phyloP scores from a whole-genome alignment of 1,139 yeast species.

The Kluyveromyces sp. region DNA sequence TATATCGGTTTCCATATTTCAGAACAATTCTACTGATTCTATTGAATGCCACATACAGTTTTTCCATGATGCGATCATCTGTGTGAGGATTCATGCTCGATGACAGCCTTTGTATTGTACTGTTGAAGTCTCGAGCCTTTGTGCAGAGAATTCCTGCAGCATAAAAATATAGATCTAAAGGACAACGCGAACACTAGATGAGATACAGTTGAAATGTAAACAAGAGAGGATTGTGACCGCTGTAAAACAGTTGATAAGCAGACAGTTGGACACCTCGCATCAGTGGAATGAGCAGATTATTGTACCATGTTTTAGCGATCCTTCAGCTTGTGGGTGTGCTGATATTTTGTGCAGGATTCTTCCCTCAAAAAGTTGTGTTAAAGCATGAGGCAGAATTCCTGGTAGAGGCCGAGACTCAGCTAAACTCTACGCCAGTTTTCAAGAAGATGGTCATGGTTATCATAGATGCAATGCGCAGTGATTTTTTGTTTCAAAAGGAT shows the following conservation, averaged over 20 bases:
- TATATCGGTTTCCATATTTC: background rate
- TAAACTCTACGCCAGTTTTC: constrained; percentile 44
- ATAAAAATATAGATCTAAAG: background rate
- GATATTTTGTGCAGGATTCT: constrained; percentile 73
- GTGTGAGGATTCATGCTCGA: background rate
- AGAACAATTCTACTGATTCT: background rate
- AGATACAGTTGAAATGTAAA: no score
- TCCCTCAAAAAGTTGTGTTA: constrained; percentile 74
- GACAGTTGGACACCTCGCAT: no score
- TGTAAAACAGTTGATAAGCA: no score
- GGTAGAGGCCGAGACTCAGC: constrained; percentile 16
- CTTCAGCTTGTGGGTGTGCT: constrained; percentile 47
- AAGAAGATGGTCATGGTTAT: constrained; percentile 72
- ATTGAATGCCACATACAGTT: background rate
- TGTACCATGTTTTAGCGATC: constrained; percentile 23
- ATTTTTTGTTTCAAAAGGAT: constrained; percentile 62
- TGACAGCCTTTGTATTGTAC: background rate
- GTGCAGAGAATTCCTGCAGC: no score
- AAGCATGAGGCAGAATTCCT: constrained; percentile 41
- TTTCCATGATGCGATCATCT: no score
- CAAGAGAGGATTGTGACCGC: no score
- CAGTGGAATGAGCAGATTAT: background rate
- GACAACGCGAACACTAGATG: background rate
- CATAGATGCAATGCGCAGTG: constrained; percentile 88
- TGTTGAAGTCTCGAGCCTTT: background rate